Evolutionary conservation across 2,329 filamentous ascomycete species (phyloP).

Genomic region (Neonectria sp.): DNA sequence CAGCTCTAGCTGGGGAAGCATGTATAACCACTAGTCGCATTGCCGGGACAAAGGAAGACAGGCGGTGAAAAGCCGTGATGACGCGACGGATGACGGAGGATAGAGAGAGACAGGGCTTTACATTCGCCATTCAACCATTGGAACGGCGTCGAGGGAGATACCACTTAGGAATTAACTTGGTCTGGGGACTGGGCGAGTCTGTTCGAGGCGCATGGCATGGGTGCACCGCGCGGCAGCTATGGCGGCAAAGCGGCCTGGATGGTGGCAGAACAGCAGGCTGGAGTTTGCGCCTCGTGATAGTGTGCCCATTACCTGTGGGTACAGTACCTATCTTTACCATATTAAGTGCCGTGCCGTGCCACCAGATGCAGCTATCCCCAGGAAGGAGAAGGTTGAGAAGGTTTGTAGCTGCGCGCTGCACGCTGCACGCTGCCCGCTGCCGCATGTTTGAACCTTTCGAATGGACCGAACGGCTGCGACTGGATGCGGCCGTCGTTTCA

Average conservation of each 20-base stretch:
- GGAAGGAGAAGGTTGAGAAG: slow-evolving; percentile 32
- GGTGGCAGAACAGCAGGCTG: slow-evolving; percentile 22
- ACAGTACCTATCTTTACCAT: slow-evolving; percentile 31
- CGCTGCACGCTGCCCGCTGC: slow-evolving; percentile 33
- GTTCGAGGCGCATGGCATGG: slow-evolving; percentile 13
- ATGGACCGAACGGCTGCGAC: slow-evolving; percentile 39
- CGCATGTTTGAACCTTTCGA: slow-evolving; percentile 43
- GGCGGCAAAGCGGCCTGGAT: slow-evolving; percentile 4
- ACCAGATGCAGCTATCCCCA: slow-evolving; percentile 32
- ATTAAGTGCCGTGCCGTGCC: slow-evolving; percentile 29
- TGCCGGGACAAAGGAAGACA: slow-evolving; percentile 23
- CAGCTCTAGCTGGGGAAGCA: slow-evolving; percentile 30
- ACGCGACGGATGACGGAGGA: slow-evolving; percentile 4
- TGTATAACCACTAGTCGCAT: slow-evolving; percentile 27
- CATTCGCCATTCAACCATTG: slow-evolving; percentile 26
- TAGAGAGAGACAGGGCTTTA: slow-evolving; percentile 25
- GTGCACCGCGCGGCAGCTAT: slow-evolving; percentile 15
- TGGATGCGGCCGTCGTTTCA: slow-evolving; percentile 44
- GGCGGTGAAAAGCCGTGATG: slow-evolving; percentile 24
- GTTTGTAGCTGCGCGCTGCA: slow-evolving; percentile 35
- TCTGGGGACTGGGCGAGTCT: slow-evolving; percentile 7
- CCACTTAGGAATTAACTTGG: slow-evolving; percentile 22
- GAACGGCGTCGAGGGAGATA: slow-evolving; percentile 30
- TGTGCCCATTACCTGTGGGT: slow-evolving; percentile 27
- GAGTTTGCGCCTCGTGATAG: slow-evolving; percentile 32